Evolutionary conservation across 1,284 basidiomycete genomes (phyloP), one percentile per base, ranked within the genome.

Genomic region (Trichosporon faecale): DNA sequence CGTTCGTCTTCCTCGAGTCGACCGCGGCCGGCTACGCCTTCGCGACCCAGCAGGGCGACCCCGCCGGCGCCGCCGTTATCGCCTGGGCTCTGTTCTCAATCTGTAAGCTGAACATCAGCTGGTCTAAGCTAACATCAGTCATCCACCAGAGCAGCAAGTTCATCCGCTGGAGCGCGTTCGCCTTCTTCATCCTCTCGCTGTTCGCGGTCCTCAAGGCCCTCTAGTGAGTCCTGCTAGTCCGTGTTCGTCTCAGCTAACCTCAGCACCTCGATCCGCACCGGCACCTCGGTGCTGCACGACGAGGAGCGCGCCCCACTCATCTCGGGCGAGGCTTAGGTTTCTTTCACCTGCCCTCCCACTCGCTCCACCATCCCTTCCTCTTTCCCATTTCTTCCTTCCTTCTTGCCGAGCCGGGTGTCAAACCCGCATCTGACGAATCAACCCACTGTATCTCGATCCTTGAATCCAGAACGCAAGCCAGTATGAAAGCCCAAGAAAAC

Each of bases 1-100:
- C 88, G 8, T 82, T 73, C 93, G 88, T 97, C 85, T 96, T 97
- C 90, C 90, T 98, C 73, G 94, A 96, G 83, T 91, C 89, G 23
- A 97, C 95, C 12, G 91, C 93, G 0, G 92, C 91, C 7, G 91
- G 92, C 1, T 97, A 98, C 82, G 93, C 93, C 61, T 94, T 94
- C 86, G 92, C 92, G 61, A 90, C 90, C 16, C 85, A 88, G 1
- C 94, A 97, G 82, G 95, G 95, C 73, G 95, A 98, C 74, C 78
- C 82, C n/a, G 84, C 80, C 63, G 84, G 83, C 52, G 81, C 82
- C 6, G 82, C 83, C 60, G 82, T 79, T 66, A 82, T 80, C 73
- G 77, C 79, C 18, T 83, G 81, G 82, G 79, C 79, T n/a, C 74
- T 81, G 66, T 82, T 81, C 72, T 80, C 79, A 23, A 82, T 83